Percentiles rank a stretch among this genome's conserved stretches.
Evolutionary conservation across 2,329 filamentous ascomycete species (phyloP).

Genomic region (Ophiocordyceps polyrhachis-furcata): DNA sequence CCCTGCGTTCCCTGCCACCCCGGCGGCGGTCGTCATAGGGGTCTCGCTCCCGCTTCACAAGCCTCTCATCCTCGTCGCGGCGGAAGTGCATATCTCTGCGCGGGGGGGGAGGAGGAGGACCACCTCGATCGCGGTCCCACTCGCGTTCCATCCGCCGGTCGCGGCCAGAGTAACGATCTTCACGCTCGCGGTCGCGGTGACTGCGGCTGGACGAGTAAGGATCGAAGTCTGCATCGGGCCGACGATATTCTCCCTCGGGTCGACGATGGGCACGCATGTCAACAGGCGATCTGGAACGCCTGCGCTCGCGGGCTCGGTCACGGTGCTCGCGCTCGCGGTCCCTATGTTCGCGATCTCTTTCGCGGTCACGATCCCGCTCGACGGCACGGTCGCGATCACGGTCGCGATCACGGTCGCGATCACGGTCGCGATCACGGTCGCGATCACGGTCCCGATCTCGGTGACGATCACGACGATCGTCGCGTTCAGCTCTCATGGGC

Average conservation of each 20-base stretch:
- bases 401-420: constrained; percentile 30
- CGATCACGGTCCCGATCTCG: neutral
- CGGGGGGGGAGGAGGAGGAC: constrained; percentile 9
- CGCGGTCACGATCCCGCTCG: constrained; percentile 25
- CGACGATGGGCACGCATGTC: constrained; percentile 49
- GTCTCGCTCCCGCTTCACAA: constrained; percentile 39
- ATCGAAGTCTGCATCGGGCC: constrained; percentile 64
- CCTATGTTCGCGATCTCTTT: constrained; percentile 20
- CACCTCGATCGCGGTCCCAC: constrained; percentile 54
- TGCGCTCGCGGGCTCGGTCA: constrained; percentile 34
- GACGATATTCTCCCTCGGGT: constrained; percentile 36
- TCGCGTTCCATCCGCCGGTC: constrained; percentile 51
- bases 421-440: constrained; percentile 3
- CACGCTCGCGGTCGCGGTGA: constrained; percentile 82
- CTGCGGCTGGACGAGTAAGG: constrained; percentile 84
- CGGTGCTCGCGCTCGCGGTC: constrained; percentile 21
- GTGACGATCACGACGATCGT: constrained; percentile 14
- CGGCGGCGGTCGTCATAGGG: constrained; percentile 30
- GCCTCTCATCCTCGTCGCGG: constrained; percentile 45
- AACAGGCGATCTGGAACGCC: constrained; percentile 67
- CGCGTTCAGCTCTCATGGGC: constrained; percentile 12
- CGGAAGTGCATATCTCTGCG: constrained; percentile 35
- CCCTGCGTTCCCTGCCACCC: constrained; percentile 25
- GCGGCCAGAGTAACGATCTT: constrained; percentile 70
- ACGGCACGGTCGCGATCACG: constrained; percentile 53